Evolutionary conservation across 768 basidiomycete genomes (phyloP).

Genomic region (Tylopilus vinaceipallidus): DNA sequence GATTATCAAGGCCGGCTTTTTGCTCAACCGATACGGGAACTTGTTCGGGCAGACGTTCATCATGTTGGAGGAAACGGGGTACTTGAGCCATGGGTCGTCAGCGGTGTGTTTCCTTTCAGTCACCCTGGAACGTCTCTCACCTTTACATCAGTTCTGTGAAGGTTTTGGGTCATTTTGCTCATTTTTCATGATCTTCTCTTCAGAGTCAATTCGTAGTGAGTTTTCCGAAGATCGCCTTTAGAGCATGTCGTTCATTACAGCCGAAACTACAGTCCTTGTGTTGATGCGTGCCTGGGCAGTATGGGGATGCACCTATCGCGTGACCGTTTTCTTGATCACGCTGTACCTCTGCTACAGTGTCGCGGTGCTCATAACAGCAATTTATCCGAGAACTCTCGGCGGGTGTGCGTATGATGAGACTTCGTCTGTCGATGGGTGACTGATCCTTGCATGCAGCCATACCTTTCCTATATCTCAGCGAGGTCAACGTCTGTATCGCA

Average conservation of each 20-base stretch:
- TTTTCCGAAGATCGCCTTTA: background rate
- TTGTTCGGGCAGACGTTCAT: conserved; percentile 14
- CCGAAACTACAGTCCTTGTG: conserved; percentile 13
- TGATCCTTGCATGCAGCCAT: background rate
- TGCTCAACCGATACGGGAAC: conserved; percentile 20
- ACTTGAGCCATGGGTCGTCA: conserved; percentile 1
- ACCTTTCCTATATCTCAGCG: background rate
- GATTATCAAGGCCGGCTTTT: conserved; percentile 11
- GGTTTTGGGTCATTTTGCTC: conserved; percentile 6
- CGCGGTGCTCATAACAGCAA: background rate
- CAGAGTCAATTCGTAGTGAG: conserved; percentile 12
- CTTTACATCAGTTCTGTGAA: conserved; percentile 3
- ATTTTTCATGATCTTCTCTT: conserved; percentile 8
- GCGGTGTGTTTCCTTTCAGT: background rate
- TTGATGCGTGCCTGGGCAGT: conserved; percentile 19
- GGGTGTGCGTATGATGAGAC: background rate
- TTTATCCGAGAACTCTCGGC: background rate
- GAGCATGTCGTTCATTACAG: background rate
- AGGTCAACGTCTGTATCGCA: background rate
- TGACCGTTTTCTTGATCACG: background rate
- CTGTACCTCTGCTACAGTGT: conserved; percentile 7
- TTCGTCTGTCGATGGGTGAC: too few relatives aligned
- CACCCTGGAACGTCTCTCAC: background rate
- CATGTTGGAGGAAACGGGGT: conserved; percentile 2
- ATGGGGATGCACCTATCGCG: conserved; percentile 14